Conservation (phyloP, 306 rosid species). For the Adenanthera pavonina region DNA sequence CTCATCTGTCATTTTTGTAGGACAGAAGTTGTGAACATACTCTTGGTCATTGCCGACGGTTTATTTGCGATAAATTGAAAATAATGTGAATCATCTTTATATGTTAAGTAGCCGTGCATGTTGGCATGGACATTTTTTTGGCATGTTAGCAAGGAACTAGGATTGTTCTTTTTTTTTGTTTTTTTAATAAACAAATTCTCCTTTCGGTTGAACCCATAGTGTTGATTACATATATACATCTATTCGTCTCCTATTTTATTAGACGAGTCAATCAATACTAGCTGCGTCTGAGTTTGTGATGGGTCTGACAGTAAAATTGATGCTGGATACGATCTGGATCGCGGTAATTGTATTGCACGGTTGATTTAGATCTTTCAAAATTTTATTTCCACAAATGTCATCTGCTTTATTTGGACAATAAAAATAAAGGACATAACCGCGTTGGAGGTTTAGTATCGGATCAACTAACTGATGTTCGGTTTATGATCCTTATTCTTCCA, state of each 20-base stretch:
- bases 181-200: background rate
- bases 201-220: background rate
- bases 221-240: background rate
- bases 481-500: background rate
- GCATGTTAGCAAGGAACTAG: background rate
- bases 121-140: background rate
- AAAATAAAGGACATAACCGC: too few species aligned
- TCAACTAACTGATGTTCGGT: background rate
- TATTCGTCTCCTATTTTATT: background rate
- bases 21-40: slow-evolving; percentile 44
- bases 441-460: background rate
- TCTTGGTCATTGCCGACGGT: slow-evolving; percentile 39
- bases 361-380: background rate
- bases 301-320: background rate
- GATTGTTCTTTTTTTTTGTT: background rate
- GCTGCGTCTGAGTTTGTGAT: background rate
- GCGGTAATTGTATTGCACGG: background rate
- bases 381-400: background rate
- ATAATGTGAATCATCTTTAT: slow-evolving; percentile 51
- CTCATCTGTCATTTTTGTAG: slow-evolving; percentile 53
- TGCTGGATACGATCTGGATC: background rate
- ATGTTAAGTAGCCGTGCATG: background rate
- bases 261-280: background rate
- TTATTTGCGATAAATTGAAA: slow-evolving; percentile 43
- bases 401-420: too few species aligned